phyloP scores from a whole-genome alignment of 306 rosid genomes.

The Abrus pulchellus region DNA sequence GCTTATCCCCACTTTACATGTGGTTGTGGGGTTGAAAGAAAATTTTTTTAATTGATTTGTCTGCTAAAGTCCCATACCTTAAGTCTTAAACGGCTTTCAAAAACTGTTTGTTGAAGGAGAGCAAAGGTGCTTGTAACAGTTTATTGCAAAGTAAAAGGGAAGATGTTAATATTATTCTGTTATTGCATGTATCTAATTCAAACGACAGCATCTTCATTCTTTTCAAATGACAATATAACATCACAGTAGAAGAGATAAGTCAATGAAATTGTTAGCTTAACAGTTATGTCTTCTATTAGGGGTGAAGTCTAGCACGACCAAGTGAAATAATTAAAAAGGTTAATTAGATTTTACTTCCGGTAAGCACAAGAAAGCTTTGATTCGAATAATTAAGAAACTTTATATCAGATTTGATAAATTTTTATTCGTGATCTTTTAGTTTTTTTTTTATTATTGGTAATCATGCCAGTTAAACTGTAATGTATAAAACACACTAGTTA shows the following conservation, averaged over 20 bases:
- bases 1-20: slow-evolving; percentile 43
- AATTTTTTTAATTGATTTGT: slow-evolving; percentile 41
- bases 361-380: background rate
- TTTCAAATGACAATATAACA: slow-evolving; percentile 33
- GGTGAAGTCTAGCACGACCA: slow-evolving; percentile 38
- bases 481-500: too few species aligned
- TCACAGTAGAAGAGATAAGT: slow-evolving; percentile 21
- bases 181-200: slow-evolving; percentile 27
- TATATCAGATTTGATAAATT: background rate
- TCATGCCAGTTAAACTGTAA: background rate
- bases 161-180: slow-evolving; percentile 6
- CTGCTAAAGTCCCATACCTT: slow-evolving; percentile 40
- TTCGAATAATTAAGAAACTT: background rate
- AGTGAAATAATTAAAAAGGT: slow-evolving; percentile 8
- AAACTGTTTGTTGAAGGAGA: slow-evolving; percentile 42
- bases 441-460: background rate
- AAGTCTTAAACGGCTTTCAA: slow-evolving; percentile 35
- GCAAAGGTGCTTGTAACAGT: slow-evolving; percentile 39
- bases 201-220: slow-evolving; percentile 38
- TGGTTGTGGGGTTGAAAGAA: slow-evolving; percentile 45
- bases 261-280: slow-evolving; percentile 37
- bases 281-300: slow-evolving; percentile 18
- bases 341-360: background rate
- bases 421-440: too few species aligned
- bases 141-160: slow-evolving; percentile 34